Evolutionary conservation across 768 basidiomycete species (phyloP), one percentile per base, ranked within the genome.

Genomic region (Auricularia sp.): DNA sequence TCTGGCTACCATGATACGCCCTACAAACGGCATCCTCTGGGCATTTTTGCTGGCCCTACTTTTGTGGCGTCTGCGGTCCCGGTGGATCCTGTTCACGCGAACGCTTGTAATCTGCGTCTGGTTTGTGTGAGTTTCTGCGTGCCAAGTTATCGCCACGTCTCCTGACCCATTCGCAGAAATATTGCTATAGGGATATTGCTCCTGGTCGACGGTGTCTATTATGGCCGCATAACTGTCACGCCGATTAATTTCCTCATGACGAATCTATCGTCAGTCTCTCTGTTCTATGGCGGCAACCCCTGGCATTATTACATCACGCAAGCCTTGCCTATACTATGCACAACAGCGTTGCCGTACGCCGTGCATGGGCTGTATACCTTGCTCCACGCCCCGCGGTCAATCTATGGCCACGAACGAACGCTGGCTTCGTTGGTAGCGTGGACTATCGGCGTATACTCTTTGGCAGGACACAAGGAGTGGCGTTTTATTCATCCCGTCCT

Each of bases 381-480:
- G n/a, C 33, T 66, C 16, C 39, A 16, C 3, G 61, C 62, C 2
- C 63, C 36, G 23, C 36, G 12, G 36, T 12, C 35, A 6, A 21
- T 2, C 36, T 14, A 39, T 8, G 18, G 16, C 43, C 36, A 35
- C 39, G 35, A 23, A 12, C 54, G 62, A 21, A 21, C 16, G 21
- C 79, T 93, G 71, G 73, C 85, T 0, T 76, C 74, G 2, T 74
- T 79, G 33, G 68, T 88, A 1, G 66, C 76, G 21, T 92, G 90
- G 87, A 85, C 88, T 0, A 72, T 87, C 36, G 70, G 71, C 2
- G 72, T 88, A 5, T 93, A 91, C 72, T 98, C 96, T 7, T 66
- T 89, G 3, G 81, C 90, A 1, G 87, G 89, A 1, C 97, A 99
- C 77, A 98, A 98, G 70, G 97, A 99, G 79, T 98, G 94, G 93